phyloP scores from a whole-genome alignment of 1,139 yeast genomes.

The Pichia sp. region DNA sequence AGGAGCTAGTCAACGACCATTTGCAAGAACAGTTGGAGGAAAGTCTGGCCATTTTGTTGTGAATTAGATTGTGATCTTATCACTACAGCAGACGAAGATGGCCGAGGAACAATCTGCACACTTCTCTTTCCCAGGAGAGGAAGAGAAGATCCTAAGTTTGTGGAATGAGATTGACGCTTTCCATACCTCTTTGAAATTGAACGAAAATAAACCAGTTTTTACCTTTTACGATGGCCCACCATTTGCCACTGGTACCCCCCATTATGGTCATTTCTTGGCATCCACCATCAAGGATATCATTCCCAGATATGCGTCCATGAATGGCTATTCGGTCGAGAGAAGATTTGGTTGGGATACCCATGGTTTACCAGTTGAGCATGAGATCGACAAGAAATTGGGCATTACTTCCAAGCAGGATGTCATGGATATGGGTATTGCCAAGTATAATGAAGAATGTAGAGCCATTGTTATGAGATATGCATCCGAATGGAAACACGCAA shows the following conservation, averaged over 20 bases:
- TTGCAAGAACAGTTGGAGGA: no score
- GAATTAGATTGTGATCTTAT: background rate
- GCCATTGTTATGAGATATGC: slow-evolving; percentile 97
- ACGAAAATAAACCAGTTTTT: slow-evolving; percentile 81
- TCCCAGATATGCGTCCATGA: slow-evolving; percentile 97
- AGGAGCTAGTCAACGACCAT: background rate
- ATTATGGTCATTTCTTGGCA: slow-evolving; percentile 94
- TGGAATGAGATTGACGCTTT: slow-evolving; percentile 95
- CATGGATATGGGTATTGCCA: slow-evolving; percentile 86
- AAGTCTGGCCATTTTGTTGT: no score
- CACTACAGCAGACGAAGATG: slow-evolving; percentile 15
- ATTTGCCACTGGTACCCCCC: slow-evolving; percentile 98
- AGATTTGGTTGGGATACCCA: slow-evolving; percentile 99
- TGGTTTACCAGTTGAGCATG: slow-evolving; percentile 97
- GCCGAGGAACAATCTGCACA: slow-evolving; percentile 25
- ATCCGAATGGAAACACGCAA: slow-evolving; percentile 87
- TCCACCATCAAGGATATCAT: slow-evolving; percentile 96
- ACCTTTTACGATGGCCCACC: slow-evolving; percentile 99
- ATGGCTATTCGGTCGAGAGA: slow-evolving; percentile 92
- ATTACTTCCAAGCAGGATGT: slow-evolving; percentile 93
- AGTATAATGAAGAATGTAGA: slow-evolving; percentile 91
- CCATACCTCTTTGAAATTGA: slow-evolving; percentile 76
- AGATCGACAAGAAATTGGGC: slow-evolving; percentile 94
- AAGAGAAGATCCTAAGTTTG: slow-evolving; percentile 67
- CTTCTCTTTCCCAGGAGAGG: slow-evolving; percentile 78